Conservation (phyloP, 140 eudicot genomes). For the Anethum foeniculum region DNA sequence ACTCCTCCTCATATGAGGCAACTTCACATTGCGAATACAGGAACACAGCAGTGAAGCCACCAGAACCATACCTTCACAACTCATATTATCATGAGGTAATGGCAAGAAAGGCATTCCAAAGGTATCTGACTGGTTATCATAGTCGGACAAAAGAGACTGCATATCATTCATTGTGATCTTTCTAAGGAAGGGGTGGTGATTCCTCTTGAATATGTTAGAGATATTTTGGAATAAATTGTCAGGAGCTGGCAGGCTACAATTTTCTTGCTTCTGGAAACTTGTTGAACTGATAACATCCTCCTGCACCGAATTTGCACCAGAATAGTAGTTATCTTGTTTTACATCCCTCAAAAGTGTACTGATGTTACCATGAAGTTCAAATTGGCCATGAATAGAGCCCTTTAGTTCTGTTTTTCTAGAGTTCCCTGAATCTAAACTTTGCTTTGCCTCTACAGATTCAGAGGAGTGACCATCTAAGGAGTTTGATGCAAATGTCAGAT, state of each 20-base stretch:
- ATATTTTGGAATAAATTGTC: constrained; percentile 53
- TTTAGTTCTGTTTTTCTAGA: constrained; percentile 18
- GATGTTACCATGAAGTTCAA: constrained; percentile 47
- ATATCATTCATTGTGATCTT: constrained; percentile 62
- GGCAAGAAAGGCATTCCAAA: constrained; percentile 87
- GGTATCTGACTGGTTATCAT: constrained; percentile 81
- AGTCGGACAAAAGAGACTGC: constrained; percentile 65
- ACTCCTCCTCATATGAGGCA: constrained; percentile 75
- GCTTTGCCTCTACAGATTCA: constrained; percentile 16
- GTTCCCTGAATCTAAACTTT: not conserved
- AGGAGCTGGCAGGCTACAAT: constrained; percentile 31
- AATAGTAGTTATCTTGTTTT: constrained; percentile 25
- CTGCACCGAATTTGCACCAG: constrained; percentile 19
- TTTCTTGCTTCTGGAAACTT: constrained; percentile 34
- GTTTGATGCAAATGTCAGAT: constrained; percentile 14
- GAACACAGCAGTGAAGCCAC: constrained; percentile 92
- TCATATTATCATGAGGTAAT: constrained; percentile 65
- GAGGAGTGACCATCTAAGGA: constrained; percentile 17
- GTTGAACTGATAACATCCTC: constrained; percentile 31
- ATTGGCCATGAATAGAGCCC: constrained; percentile 25
- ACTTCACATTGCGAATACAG: constrained; percentile 82
- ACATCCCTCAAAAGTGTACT: constrained; percentile 42
- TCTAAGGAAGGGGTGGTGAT: constrained; percentile 59
- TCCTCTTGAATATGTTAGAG: constrained; percentile 60
- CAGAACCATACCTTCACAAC: constrained; percentile 96